A percentile compares a stretch with the other conserved stretches of the same genome.
These are phyloP conservation scores for Plasmodium yoelii DNA, from an alignment of 169 alveolate genomes.

Conservation along the genomic window DNA sequence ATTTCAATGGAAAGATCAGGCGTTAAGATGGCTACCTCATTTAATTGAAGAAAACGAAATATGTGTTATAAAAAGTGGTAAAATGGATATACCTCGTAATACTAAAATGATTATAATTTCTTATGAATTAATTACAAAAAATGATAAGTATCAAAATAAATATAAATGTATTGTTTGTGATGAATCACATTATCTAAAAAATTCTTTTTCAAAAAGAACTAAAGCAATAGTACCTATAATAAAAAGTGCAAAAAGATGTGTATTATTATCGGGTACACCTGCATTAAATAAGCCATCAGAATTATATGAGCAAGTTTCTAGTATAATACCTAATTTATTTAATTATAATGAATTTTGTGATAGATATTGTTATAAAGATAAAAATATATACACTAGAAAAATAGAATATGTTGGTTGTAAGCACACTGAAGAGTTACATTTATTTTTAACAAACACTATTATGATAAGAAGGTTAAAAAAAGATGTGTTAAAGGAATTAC, in stretches of 20 bases:
- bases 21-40: slow-evolving; percentile 93
- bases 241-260: slow-evolving; percentile 90
- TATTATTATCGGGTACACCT: slow-evolving; percentile 96
- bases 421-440: slow-evolving; percentile 89
- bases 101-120: slow-evolving; percentile 84
- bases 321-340: slow-evolving; percentile 85
- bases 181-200: slow-evolving; percentile 97
- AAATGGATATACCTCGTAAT: slow-evolving; percentile 37
- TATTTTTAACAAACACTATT: slow-evolving; percentile 86
- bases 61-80: slow-evolving; percentile 81
- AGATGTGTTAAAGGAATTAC: slow-evolving; percentile 94
- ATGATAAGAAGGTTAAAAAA: slow-evolving; percentile 96
- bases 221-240: slow-evolving; percentile 91
- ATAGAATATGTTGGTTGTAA: slow-evolving; percentile 88
- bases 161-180: slow-evolving; percentile 92
- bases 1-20: slow-evolving; percentile 95
- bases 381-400: slow-evolving; percentile 82
- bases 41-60: slow-evolving; percentile 79
- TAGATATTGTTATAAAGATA: slow-evolving; percentile 83
- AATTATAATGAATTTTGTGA: slow-evolving; percentile 84
- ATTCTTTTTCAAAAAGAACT: slow-evolving; percentile 93
- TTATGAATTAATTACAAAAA: slow-evolving; percentile 85
- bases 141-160: slow-evolving; percentile 77
- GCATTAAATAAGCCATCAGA: slow-evolving; percentile 95
- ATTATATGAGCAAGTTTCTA: slow-evolving; percentile 91